Conservation (phyloP, 331 rosid genomes). For the Saraca asoca region DNA sequence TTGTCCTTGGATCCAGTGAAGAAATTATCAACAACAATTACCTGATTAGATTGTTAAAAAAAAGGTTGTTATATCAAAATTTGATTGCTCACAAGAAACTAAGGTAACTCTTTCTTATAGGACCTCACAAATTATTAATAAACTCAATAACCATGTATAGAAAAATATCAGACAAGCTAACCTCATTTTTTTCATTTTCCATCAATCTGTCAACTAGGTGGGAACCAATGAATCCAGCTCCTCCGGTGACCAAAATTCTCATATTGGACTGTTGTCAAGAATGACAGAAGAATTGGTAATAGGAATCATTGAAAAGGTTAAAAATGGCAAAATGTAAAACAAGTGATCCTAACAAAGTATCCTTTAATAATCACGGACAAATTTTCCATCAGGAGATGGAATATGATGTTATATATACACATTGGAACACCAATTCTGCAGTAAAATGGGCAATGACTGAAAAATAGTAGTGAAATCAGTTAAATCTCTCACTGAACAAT, state of each 20-base stretch:
- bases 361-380: neutral
- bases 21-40: constrained; percentile 84
- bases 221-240: constrained; percentile 98
- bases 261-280: constrained; percentile 68
- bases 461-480: too few relatives aligned
- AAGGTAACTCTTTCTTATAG: neutral
- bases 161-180: constrained; percentile 29
- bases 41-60: constrained; percentile 49
- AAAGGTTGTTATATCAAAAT: neutral
- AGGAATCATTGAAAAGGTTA: constrained; percentile 11
- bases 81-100: neutral
- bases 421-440: neutral
- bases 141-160: constrained; percentile 19
- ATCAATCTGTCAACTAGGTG: constrained; percentile 83
- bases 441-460: neutral
- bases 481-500: too few relatives aligned
- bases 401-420: neutral
- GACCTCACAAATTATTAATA: constrained; percentile 13
- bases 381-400: constrained; percentile 2
- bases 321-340: neutral
- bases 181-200: constrained; percentile 91
- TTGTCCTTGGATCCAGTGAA: constrained; percentile 97
- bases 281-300: constrained; percentile 18
- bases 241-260: constrained; percentile 97
- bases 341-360: neutral